A percentile compares a stretch with the other conserved stretches of the same genome.
Evolutionary conservation across 2,329 filamentous ascomycete genomes (phyloP).

Genomic region (Cordyceps fumosorosea): DNA sequence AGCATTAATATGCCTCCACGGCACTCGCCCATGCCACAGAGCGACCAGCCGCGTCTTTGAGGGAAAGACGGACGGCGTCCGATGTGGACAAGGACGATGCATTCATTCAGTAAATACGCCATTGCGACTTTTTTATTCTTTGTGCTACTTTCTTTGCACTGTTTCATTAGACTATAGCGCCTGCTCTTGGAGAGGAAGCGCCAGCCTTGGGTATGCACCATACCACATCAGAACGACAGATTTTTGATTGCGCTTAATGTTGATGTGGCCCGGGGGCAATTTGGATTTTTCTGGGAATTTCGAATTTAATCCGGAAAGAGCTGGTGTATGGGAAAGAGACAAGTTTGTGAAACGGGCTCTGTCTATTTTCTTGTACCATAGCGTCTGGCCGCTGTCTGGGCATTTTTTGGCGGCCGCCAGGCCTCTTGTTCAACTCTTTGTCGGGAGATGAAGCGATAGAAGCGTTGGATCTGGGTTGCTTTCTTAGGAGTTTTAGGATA

Average conservation of each 20-base stretch:
- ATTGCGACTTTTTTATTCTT: constrained; percentile 1
- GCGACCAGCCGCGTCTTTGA: constrained; percentile 4
- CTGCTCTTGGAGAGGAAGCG: background rate
- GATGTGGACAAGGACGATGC: background rate
- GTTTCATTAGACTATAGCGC: constrained; percentile 9
- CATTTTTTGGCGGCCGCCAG: background rate
- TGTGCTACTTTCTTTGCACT: background rate
- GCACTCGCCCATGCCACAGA: background rate
- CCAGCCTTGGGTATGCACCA: background rate
- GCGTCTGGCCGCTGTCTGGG: constrained; percentile 9
- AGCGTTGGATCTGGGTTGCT: constrained; percentile 10
- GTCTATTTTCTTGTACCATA: constrained; percentile 7
- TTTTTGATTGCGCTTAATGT: constrained; percentile 11
- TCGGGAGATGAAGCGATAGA: constrained; percentile 1
- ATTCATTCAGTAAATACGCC: constrained; percentile 8
- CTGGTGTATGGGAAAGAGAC: background rate
- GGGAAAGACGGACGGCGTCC: background rate
- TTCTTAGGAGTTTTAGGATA: constrained; percentile 8
- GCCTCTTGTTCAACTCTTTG: background rate
- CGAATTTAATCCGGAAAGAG: background rate
- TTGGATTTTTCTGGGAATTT: constrained; percentile 5
- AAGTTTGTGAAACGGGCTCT: background rate
- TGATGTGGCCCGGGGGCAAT: constrained; percentile 13
- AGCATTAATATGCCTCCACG: background rate
- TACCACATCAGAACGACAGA: constrained; percentile 16